Percentiles rank a stretch among this genome's conserved stretches.
phyloP scores from a whole-genome alignment of 768 basidiomycete genomes.

The Rhodocollybia butyracea region DNA sequence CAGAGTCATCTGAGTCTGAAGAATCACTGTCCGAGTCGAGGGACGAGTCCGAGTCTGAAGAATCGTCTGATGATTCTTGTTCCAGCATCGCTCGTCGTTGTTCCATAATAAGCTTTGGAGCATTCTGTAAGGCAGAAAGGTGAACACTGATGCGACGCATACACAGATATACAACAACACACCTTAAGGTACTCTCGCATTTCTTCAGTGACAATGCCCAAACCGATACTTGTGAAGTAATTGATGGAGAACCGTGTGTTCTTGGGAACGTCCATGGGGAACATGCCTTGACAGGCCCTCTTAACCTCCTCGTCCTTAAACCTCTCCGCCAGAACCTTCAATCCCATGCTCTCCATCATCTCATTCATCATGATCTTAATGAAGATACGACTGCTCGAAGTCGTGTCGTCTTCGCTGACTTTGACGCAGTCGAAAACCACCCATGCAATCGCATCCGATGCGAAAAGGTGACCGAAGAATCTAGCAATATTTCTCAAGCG shows the following conservation, averaged over 20 bases:
- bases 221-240: slow-evolving; percentile 93
- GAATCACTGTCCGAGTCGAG: slow-evolving; percentile 25
- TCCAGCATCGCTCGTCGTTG: slow-evolving; percentile 87
- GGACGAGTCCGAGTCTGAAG: slow-evolving; percentile 32
- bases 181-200: slow-evolving; percentile 97
- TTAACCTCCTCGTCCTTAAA: slow-evolving; percentile 87
- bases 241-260: slow-evolving; percentile 96
- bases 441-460: slow-evolving; percentile 90
- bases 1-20: slow-evolving; percentile 20
- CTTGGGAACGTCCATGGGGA: slow-evolving; percentile 95
- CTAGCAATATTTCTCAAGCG: slow-evolving; percentile 95
- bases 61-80: slow-evolving; percentile 52
- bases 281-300: slow-evolving; percentile 75
- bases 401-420: slow-evolving; percentile 98
- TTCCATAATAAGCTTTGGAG: slow-evolving; percentile 90
- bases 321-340: slow-evolving; percentile 81
- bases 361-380: slow-evolving; percentile 96
- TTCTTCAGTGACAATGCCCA: slow-evolving; percentile 89
- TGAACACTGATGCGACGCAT: slow-evolving; percentile 7
- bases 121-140: slow-evolving; percentile 67
- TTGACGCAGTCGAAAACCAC: slow-evolving; percentile 77
- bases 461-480: slow-evolving; percentile 91
- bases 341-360: slow-evolving; percentile 91
- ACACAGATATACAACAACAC: slow-evolving; percentile 19
- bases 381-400: slow-evolving; percentile 93